A percentile compares a stretch with the other conserved stretches of the same genome.
Evolutionary conservation across 768 basidiomycete species (phyloP).

Genomic region (Russula lepida): DNA sequence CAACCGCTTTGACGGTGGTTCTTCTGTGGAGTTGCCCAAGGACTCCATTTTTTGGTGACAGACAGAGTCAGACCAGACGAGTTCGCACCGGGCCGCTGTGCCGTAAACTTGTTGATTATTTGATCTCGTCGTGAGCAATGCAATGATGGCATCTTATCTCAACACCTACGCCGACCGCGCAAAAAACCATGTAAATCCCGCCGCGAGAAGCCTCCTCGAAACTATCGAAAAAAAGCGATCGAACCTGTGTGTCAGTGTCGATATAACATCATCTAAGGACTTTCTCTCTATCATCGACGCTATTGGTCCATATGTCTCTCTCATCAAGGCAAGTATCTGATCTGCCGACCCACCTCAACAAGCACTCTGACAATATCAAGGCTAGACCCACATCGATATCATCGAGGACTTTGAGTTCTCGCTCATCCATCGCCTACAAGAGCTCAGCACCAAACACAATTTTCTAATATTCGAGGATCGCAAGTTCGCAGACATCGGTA

Average conservation of each 20-base stretch:
- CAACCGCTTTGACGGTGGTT: constrained; percentile 32
- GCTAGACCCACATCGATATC: constrained; percentile 92
- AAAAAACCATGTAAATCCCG: constrained; percentile 52
- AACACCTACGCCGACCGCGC: constrained; percentile 59
- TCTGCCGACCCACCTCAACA: background rate
- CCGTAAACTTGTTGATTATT: background rate
- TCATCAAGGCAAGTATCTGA: constrained; percentile 69
- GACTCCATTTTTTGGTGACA: constrained; percentile 10
- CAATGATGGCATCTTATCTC: constrained; percentile 26
- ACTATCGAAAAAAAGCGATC: constrained; percentile 81
- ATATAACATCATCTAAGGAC: constrained; percentile 73
- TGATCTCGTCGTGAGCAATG: background rate
- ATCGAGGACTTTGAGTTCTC: constrained; percentile 80
- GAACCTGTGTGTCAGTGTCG: constrained; percentile 93
- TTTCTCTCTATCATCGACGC: constrained; percentile 80
- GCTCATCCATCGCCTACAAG: constrained; percentile 59
- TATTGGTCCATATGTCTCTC: constrained; percentile 85
- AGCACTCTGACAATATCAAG: constrained; percentile 21
- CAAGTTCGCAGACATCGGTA: constrained; percentile 98
- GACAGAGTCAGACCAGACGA: too few relatives aligned
- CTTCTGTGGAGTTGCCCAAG: constrained; percentile 20
- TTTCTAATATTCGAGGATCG: constrained; percentile 98
- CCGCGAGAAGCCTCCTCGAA: constrained; percentile 69
- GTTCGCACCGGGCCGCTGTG: background rate
- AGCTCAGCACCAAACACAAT: constrained; percentile 71